Conservation (phyloP, 306 rosid genomes). For the Morella rubra region DNA sequence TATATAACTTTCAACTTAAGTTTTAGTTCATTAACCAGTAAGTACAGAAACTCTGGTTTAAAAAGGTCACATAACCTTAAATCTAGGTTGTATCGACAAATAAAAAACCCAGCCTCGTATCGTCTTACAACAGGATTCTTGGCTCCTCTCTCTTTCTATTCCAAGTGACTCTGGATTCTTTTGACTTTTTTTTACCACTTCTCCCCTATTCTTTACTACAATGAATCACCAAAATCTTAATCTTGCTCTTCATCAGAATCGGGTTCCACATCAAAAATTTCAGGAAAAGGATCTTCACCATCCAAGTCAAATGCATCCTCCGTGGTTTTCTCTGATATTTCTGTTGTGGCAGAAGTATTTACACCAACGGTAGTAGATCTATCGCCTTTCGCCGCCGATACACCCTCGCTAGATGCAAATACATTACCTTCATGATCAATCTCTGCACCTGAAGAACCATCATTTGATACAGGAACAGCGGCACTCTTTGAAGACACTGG, state of each 20-base stretch:
- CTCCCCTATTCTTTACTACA: background rate
- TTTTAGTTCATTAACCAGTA: no score
- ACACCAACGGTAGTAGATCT: slow-evolving; percentile 24
- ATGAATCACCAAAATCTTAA: background rate
- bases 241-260: slow-evolving; percentile 58
- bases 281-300: slow-evolving; percentile 58
- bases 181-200: no score
- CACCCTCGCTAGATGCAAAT: slow-evolving; percentile 25
- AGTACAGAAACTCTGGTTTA: no score
- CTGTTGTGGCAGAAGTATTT: slow-evolving; percentile 18
- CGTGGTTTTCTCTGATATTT: slow-evolving; percentile 25
- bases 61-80: no score
- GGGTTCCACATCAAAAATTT: slow-evolving; percentile 61
- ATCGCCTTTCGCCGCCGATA: slow-evolving; percentile 6
- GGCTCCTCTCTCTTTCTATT: no score
- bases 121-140: no score
- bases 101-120: no score
- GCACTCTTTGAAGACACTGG: slow-evolving; percentile 22
- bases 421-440: slow-evolving; percentile 27
- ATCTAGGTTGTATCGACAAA: no score
- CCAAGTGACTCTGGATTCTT: no score
- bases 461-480: slow-evolving; percentile 15
- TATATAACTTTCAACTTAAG: no score
- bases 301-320: no score
- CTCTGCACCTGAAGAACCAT: slow-evolving; percentile 21